A percentile compares a stretch with the other conserved stretches of the same genome.
Evolutionary conservation across 2,329 filamentous ascomycete genomes (phyloP).

Genomic region (Colletotrichum lentis): DNA sequence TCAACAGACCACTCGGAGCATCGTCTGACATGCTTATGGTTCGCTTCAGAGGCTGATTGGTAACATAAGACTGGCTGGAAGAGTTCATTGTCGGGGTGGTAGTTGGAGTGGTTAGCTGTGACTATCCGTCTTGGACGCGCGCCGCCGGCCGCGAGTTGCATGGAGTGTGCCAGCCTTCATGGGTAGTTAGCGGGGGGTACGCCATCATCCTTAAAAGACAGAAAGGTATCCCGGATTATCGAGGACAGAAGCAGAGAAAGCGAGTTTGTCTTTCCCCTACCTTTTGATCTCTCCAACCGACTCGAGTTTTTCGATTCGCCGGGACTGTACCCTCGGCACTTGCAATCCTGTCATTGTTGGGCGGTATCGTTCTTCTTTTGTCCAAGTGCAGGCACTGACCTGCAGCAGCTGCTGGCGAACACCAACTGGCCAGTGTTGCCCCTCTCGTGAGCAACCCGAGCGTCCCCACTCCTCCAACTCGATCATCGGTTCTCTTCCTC

Average conservation of each 20-base stretch:
- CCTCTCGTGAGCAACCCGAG: background rate
- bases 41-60: background rate
- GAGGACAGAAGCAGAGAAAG: background rate
- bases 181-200: constrained; percentile 1
- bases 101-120: constrained; percentile 21
- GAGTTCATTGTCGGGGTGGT: background rate
- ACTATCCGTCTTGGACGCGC: constrained; percentile 12
- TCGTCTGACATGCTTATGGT: constrained; percentile 8
- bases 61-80: background rate
- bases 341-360: background rate
- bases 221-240: constrained; percentile 6
- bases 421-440: constrained; percentile 1
- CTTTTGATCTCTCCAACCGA: background rate
- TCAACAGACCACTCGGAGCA: background rate
- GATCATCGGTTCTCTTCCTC: background rate
- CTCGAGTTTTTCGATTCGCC: background rate
- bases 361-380: background rate
- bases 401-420: constrained; percentile 11
- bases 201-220: constrained; percentile 16
- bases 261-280: background rate
- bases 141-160: constrained; percentile 19
- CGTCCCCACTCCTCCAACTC: constrained; percentile 4
- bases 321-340: background rate
- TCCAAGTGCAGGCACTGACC: constrained; percentile 26
- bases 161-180: constrained; percentile 12